A percentile compares a stretch with the other conserved stretches of the same genome.
Evolutionary conservation across 2,329 filamentous ascomycete genomes (phyloP).

Genomic region (Fusarium equiseti): DNA sequence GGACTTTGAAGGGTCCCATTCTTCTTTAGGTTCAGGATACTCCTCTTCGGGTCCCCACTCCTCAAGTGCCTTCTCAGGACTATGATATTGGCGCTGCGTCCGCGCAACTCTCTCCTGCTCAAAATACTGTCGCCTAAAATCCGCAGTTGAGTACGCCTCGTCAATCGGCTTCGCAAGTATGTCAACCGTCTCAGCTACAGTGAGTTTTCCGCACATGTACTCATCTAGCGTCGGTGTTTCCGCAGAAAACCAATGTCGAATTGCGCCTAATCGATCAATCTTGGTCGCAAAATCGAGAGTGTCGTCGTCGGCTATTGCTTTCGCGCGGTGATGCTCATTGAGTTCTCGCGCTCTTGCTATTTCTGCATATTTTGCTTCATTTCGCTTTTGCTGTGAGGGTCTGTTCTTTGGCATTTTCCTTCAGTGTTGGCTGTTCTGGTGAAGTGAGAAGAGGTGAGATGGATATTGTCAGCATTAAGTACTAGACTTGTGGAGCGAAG

Average conservation of each 20-base stretch:
- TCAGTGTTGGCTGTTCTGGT: accelerated
- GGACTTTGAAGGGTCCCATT: neutral
- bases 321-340: accelerated
- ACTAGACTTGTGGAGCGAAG: neutral
- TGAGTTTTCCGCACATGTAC: neutral
- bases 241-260: conserved; percentile 4
- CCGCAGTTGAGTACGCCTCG: neutral
- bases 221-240: accelerated
- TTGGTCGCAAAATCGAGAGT: neutral
- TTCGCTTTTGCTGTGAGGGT: neutral
- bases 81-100: neutral
- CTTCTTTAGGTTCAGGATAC: neutral
- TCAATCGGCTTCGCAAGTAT: neutral
- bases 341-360: accelerated
- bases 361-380: neutral
- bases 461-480: neutral
- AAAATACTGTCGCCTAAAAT: neutral
- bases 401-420: conserved; percentile 14
- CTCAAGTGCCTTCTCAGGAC: neutral
- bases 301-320: neutral
- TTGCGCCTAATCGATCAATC: neutral
- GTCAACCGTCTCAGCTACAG: accelerated
- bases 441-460: accelerated
- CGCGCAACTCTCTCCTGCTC: neutral
- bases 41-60: conserved; percentile 6